Evolutionary conservation across 257 asterid species (phyloP).

Genomic region (Solanum sejunctum): DNA sequence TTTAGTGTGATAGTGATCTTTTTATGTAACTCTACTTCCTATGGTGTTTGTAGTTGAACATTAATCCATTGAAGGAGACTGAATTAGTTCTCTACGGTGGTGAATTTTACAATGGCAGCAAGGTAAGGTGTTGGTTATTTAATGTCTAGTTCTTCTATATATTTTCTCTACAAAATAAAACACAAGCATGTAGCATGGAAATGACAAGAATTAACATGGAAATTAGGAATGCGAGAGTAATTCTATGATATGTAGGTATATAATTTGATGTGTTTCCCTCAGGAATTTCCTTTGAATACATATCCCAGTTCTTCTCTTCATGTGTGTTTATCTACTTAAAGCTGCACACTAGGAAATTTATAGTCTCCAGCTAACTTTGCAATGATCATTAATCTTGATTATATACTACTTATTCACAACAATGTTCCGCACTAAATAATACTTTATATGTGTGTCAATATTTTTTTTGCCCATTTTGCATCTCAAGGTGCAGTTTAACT

Average conservation of each 20-base stretch:
- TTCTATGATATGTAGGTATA: background rate
- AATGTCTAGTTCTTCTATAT: background rate
- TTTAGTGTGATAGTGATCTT: background rate
- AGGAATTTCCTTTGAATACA: background rate
- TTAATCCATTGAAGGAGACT: slow-evolving; percentile 86
- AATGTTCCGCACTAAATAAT: background rate
- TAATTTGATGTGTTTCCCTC: too few species aligned
- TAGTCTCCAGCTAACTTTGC: background rate
- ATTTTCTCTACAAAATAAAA: background rate
- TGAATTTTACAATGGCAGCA: slow-evolving; percentile 92
- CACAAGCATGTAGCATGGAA: background rate
- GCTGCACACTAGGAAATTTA: background rate
- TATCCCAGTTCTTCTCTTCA: background rate
- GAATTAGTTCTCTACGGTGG: slow-evolving; percentile 88
- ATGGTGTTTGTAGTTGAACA: slow-evolving; percentile 38
- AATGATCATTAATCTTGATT: background rate
- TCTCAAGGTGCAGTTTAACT: background rate
- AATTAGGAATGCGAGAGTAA: background rate
- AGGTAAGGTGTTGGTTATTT: slow-evolving; percentile 31
- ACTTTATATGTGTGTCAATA: background rate
- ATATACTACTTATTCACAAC: background rate
- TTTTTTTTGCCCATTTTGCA: background rate
- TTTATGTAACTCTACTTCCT: background rate
- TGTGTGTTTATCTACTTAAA: background rate
- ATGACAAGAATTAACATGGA: background rate